A percentile compares a stretch with the other conserved stretches of the same genome.
These are phyloP conservation scores for Dothidotthia symphoricarpi DNA, from an alignment of 2,329 filamentous ascomycete species.

Conservation along the genomic window DNA sequence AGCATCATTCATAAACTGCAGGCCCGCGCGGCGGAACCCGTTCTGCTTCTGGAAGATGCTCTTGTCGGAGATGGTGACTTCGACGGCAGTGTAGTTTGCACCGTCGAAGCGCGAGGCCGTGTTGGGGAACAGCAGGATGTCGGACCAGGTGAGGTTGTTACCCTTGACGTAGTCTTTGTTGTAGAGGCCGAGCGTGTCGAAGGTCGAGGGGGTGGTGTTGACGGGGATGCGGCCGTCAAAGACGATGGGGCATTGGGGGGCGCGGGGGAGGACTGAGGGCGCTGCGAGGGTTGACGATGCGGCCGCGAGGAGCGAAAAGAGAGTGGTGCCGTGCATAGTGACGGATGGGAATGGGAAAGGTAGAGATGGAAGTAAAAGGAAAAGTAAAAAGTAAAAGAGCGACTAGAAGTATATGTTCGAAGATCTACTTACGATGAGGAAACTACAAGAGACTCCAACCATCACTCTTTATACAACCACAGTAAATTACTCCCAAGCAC, in stretches of 20 bases:
- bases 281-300: slow-evolving; percentile 29
- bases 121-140: slow-evolving; percentile 52
- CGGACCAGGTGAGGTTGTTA: slow-evolving; percentile 52
- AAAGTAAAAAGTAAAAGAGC: neutral
- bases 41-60: slow-evolving; percentile 61
- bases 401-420: slow-evolving; percentile 5
- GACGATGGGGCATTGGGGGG: slow-evolving; percentile 37
- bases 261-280: slow-evolving; percentile 11
- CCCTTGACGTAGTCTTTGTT: slow-evolving; percentile 56
- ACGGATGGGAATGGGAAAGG: slow-evolving; percentile 1
- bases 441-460: too few species aligned
- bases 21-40: slow-evolving; percentile 61
- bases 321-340: slow-evolving; percentile 24
- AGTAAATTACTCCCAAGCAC: too few species aligned
- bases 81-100: slow-evolving; percentile 46
- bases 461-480: too few species aligned
- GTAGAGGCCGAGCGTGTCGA: slow-evolving; percentile 47
- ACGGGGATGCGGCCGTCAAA: slow-evolving; percentile 39
- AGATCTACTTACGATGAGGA: too few species aligned
- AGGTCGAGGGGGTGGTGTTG: slow-evolving; percentile 24
- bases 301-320: slow-evolving; percentile 19
- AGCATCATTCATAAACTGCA: slow-evolving; percentile 53
- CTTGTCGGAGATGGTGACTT: slow-evolving; percentile 57
- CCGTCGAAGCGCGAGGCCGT: slow-evolving; percentile 50
- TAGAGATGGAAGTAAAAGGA: neutral